Conservation (phyloP, 2,329 filamentous ascomycete species). For the Monosporascus ibericus region DNA sequence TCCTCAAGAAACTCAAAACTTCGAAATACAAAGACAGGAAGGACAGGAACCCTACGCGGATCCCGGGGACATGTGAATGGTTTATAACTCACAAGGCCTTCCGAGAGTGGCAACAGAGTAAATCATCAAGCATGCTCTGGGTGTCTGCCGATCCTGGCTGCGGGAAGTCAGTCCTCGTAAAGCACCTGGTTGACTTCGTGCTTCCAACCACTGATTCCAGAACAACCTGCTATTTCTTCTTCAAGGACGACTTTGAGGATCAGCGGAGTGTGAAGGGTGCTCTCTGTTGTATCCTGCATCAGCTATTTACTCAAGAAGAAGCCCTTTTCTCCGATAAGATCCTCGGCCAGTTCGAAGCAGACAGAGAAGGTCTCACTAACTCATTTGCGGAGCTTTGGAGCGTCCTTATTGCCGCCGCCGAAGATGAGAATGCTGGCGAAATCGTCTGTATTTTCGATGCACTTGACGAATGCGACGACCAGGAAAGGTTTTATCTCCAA, state of each 20-base stretch:
- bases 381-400: conserved; percentile 27
- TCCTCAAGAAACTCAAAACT: background rate
- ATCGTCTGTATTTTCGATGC: conserved; percentile 33
- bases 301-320: conserved; percentile 25
- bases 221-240: conserved; percentile 37
- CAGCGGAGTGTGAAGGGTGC: conserved; percentile 25
- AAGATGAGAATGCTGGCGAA: conserved; percentile 1
- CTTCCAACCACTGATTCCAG: conserved; percentile 11
- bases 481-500: no score
- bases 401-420: conserved; percentile 13
- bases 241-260: conserved; percentile 16
- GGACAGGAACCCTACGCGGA: conserved; percentile 26
- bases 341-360: conserved; percentile 11
- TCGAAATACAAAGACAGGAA: conserved; percentile 18
- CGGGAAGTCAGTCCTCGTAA: conserved; percentile 37
- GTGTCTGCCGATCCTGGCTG: conserved; percentile 38
- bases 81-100: conserved; percentile 11
- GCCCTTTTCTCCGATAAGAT: conserved; percentile 17
- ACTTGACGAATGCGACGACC: conserved; percentile 31
- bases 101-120: conserved; percentile 11
- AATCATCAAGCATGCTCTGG: conserved; percentile 16
- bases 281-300: conserved; percentile 30
- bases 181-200: conserved; percentile 27
- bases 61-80: conserved; percentile 15
- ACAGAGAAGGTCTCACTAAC: conserved; percentile 6